Conservation (phyloP, 164 flowering plant species). For the Chimonanthus praecox region DNA sequence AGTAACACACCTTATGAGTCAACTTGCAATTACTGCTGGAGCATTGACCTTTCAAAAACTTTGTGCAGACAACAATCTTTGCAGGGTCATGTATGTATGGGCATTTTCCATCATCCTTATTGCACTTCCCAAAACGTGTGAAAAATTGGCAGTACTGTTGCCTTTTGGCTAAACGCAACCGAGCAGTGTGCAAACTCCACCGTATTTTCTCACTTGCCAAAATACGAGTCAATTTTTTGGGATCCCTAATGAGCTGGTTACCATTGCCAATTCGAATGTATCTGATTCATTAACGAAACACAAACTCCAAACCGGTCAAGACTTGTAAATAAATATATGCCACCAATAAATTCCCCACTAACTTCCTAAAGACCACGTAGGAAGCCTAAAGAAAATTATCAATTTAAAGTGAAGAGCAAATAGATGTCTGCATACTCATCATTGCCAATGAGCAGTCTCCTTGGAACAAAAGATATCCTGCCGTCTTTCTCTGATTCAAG, state of each 20-base stretch:
- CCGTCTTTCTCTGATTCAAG: slow-evolving; percentile 25
- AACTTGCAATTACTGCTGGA: slow-evolving; percentile 63
- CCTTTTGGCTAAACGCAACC: slow-evolving; percentile 69
- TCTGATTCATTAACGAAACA: slow-evolving; percentile 30
- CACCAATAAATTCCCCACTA: not conserved
- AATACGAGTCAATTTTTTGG: slow-evolving; percentile 73
- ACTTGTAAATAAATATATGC: not conserved
- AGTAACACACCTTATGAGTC: slow-evolving; percentile 75
- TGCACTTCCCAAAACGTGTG: slow-evolving; percentile 94
- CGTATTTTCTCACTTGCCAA: slow-evolving; percentile 92
- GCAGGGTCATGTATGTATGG: slow-evolving; percentile 89
- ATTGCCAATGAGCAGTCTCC: slow-evolving; percentile 76
- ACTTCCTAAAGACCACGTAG: not conserved
- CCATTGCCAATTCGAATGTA: slow-evolving; percentile 94
- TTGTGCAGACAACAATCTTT: slow-evolving; percentile 92
- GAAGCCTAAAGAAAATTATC: not conserved
- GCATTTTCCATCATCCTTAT: slow-evolving; percentile 80
- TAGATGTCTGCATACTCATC: slow-evolving; percentile 63
- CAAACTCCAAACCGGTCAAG: not conserved
- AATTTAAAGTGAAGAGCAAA: slow-evolving; percentile 1
- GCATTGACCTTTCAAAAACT: slow-evolving; percentile 81
- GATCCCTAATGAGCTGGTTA: slow-evolving; percentile 87
- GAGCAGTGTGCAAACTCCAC: slow-evolving; percentile 95
- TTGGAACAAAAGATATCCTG: slow-evolving; percentile 57
- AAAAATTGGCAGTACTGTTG: slow-evolving; percentile 86